Percentiles rank a stretch among this genome's conserved stretches.
These are phyloP conservation scores for Lactarius hengduanensis DNA, from an alignment of 768 basidiomycete species.

Conservation along the genomic window DNA sequence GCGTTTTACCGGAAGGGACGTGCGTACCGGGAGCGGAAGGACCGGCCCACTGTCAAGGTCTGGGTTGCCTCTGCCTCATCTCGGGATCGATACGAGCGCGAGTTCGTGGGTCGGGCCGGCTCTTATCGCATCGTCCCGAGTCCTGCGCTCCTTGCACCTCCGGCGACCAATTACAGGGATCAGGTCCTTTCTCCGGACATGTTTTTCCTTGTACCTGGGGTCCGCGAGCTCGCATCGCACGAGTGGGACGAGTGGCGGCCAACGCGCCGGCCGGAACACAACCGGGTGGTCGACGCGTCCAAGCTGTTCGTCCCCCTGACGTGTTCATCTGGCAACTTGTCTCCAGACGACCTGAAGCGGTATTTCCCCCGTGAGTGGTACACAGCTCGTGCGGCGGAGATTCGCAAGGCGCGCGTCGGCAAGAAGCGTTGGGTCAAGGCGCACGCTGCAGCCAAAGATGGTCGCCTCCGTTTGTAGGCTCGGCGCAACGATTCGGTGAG, in stretches of 20 bases:
- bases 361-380: slow-evolving; percentile 17
- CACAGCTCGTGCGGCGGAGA: background rate
- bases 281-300: background rate
- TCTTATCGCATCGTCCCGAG: slow-evolving; percentile 9
- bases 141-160: slow-evolving; percentile 18
- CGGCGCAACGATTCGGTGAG: background rate
- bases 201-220: slow-evolving; percentile 12
- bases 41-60: slow-evolving; percentile 9
- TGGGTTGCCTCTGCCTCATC: background rate
- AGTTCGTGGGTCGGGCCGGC: slow-evolving; percentile 2
- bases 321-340: slow-evolving; percentile 8
- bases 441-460: background rate
- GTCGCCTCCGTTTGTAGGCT: slow-evolving; percentile 11
- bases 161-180: slow-evolving; percentile 9
- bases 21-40: background rate
- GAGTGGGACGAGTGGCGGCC: slow-evolving; percentile 18
- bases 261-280: slow-evolving; percentile 13
- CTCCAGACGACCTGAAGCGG: slow-evolving; percentile 2
- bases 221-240: slow-evolving; percentile 7
- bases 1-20: slow-evolving; percentile 17
- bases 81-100: slow-evolving; percentile 4
- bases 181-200: slow-evolving; percentile 10
- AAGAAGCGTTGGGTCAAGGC: slow-evolving; percentile 9
- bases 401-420: background rate
- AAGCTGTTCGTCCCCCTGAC: slow-evolving; percentile 16